Evolutionary conservation across 1,139 yeast genomes (phyloP).

Genomic region (Debaryomycetaceae sp.): DNA sequence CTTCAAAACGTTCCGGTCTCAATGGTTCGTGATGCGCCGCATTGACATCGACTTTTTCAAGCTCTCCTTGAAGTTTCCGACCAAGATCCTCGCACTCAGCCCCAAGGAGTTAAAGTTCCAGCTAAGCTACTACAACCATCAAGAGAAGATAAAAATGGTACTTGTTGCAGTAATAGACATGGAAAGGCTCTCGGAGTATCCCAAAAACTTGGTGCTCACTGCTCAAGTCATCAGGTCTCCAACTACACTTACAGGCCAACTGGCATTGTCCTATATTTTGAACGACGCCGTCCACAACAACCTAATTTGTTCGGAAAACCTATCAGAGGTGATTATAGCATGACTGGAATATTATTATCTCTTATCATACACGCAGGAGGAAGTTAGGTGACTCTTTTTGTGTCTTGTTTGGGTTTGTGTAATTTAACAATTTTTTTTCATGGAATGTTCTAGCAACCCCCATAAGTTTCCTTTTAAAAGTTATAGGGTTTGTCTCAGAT

Average conservation of each 20-base stretch:
- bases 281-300: background rate
- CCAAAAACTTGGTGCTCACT: slow-evolving; percentile 1
- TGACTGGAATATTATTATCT: background rate
- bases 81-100: slow-evolving; percentile 8
- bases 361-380: background rate
- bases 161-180: slow-evolving; percentile 7
- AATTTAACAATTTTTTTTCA: background rate
- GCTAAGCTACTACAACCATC: slow-evolving; percentile 12
- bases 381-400: background rate
- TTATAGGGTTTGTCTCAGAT: background rate
- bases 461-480: slow-evolving; percentile 3
- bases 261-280: background rate
- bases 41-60: slow-evolving; percentile 28
- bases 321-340: background rate
- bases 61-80: slow-evolving; percentile 27
- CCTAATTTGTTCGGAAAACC: background rate
- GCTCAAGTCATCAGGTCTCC: background rate
- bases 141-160: slow-evolving; percentile 9
- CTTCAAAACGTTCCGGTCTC: slow-evolving; percentile 13
- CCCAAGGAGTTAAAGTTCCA: slow-evolving; percentile 8
- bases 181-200: slow-evolving; percentile 6
- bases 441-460: slow-evolving; percentile 7
- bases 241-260: background rate
- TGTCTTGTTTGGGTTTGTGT: background rate
- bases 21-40: slow-evolving; percentile 18